Percentiles rank a stretch among this genome's conserved stretches.
These are phyloP conservation scores for Wickerhamiella azyma DNA, from an alignment of 805 yeast species.

Conservation along the genomic window DNA sequence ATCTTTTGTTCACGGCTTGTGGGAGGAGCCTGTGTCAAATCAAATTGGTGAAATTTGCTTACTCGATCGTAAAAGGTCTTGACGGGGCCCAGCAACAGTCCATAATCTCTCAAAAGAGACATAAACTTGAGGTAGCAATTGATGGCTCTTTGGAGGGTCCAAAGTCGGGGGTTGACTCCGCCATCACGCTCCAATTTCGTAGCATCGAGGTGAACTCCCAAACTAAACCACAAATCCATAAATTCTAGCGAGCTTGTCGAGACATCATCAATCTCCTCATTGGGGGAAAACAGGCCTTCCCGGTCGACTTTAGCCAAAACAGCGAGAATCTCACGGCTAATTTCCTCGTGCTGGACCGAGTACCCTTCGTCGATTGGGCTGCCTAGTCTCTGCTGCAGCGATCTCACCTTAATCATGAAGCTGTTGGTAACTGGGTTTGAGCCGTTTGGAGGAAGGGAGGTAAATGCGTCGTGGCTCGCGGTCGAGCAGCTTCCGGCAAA, in stretches of 20 bases:
- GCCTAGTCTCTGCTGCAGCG: neutral
- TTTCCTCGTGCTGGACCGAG: neutral
- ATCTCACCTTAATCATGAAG: constrained; percentile 7
- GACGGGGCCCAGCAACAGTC: constrained; percentile 10
- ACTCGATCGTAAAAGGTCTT: neutral
- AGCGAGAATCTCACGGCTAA: neutral
- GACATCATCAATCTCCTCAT: constrained; percentile 60
- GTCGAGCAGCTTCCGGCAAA: constrained; percentile 9
- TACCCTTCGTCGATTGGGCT: constrained; percentile 1
- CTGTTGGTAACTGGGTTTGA: constrained; percentile 15
- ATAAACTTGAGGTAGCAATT: constrained; percentile 20
- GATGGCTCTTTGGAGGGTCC: constrained; percentile 14
- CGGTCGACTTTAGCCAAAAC: constrained; percentile 25
- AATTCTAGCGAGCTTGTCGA: constrained; percentile 49
- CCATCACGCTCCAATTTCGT: constrained; percentile 13
- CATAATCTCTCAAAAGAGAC: constrained; percentile 16
- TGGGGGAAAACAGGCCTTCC: constrained; percentile 52
- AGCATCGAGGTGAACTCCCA: constrained; percentile 33
- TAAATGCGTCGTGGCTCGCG: constrained; percentile 16
- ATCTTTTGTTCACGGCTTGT: constrained; percentile 1
- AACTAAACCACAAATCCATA: constrained; percentile 43
- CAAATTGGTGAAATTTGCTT: neutral
- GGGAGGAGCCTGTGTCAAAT: neutral
- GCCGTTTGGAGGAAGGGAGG: constrained; percentile 13
- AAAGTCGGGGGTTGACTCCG: constrained; percentile 14